Evolutionary conservation across 257 asterid species (phyloP).

Genomic region (Petunia axillaris): DNA sequence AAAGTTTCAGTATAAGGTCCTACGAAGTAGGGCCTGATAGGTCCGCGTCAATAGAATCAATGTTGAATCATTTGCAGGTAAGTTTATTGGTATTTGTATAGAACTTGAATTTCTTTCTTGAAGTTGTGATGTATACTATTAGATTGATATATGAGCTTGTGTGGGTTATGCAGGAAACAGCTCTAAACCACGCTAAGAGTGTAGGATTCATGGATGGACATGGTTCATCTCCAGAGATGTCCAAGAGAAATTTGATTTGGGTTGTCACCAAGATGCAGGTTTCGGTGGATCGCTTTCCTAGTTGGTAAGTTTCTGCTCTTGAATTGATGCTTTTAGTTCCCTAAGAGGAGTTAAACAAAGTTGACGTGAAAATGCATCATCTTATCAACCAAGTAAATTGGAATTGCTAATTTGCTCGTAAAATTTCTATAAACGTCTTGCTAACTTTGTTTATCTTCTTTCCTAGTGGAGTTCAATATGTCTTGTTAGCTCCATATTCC

Average conservation of each 20-base stretch:
- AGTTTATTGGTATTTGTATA: conserved; percentile 21
- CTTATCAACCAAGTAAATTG: too few relatives aligned
- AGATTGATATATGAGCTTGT: conserved; percentile 24
- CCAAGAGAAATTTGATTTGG: conserved; percentile 86
- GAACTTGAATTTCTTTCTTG: conserved; percentile 15
- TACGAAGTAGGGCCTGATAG: conserved; percentile 97
- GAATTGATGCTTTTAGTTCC: neutral
- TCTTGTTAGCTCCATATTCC: too few relatives aligned
- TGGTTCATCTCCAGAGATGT: conserved; percentile 98
- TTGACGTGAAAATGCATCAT: too few relatives aligned
- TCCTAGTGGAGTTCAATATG: too few relatives aligned
- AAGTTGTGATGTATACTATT: neutral
- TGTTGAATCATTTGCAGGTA: conserved; percentile 97
- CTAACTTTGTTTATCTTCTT: too few relatives aligned
- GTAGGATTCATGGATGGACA: conserved; percentile 93
- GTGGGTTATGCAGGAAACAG: conserved; percentile 78
- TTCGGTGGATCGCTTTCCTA: conserved; percentile 87
- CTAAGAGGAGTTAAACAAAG: neutral
- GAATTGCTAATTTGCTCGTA: too few relatives aligned
- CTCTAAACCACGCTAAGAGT: conserved; percentile 85
- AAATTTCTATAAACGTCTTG: too few relatives aligned
- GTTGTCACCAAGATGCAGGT: conserved; percentile 96
- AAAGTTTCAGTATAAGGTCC: conserved; percentile 92
- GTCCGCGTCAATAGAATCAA: conserved; percentile 88
- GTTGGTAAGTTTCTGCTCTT: conserved; percentile 62